A percentile compares a stretch with the other conserved stretches of the same genome.
phyloP scores from a whole-genome alignment of 768 basidiomycete genomes.

The Hirschioporus abietinus region DNA sequence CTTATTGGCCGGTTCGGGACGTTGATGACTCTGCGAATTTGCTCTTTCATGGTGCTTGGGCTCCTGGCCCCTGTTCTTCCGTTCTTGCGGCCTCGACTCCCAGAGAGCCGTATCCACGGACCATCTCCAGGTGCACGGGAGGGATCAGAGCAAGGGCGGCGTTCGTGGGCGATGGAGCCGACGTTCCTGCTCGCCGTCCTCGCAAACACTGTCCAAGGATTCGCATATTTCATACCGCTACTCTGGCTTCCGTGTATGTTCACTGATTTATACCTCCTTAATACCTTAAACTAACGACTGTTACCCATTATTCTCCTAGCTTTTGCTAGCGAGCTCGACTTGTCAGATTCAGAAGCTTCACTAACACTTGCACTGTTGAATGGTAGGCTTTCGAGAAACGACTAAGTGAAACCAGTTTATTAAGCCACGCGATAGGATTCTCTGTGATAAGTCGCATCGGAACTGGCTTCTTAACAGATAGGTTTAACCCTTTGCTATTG shows the following conservation, averaged over 20 bases:
- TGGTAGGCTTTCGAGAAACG: conserved; percentile 10
- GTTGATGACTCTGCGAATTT: conserved; percentile 20
- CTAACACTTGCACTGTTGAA: conserved; percentile 23
- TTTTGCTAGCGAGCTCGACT: conserved; percentile 21
- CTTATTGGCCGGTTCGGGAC: conserved; percentile 22
- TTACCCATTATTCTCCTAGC: conserved; percentile 11
- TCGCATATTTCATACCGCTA: conserved; percentile 21
- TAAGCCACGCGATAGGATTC: conserved; percentile 8
- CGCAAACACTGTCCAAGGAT: conserved; percentile 22
- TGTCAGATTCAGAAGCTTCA: conserved; percentile 18
- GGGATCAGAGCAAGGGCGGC: conserved; percentile 3
- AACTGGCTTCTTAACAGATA: conserved; percentile 25
- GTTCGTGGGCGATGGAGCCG: conserved; percentile 16
- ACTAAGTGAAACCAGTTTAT: background rate
- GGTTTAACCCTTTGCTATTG: conserved; percentile 21
- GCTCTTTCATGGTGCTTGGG: conserved; percentile 15
- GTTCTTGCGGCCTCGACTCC: conserved; percentile 23
- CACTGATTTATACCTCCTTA: background rate
- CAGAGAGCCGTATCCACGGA: conserved; percentile 16
- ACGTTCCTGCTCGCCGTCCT: conserved; percentile 22
- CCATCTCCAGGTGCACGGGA: conserved; percentile 9
- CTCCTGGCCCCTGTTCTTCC: conserved; percentile 19
- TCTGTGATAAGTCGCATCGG: conserved; percentile 21
- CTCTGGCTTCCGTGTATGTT: conserved; percentile 23
- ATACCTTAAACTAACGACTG: background rate